Evolutionary conservation across 176 grass and related monocot genomes (phyloP), one percentile per base, ranked within the genome.

Genomic region (Zizania latifolia): DNA sequence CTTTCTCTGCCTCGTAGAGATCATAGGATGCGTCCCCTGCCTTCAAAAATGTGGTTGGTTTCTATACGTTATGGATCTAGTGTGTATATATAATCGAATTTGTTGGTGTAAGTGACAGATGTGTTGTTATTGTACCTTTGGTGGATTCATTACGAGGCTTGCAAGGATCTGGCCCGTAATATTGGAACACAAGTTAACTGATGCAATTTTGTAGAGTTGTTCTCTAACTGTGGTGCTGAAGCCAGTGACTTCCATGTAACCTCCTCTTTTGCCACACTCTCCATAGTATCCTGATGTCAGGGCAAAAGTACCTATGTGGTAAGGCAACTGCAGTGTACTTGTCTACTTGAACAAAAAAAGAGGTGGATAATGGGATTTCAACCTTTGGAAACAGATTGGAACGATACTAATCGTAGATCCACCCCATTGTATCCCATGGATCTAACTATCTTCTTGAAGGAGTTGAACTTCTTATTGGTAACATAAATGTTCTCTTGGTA

Each of bases 251-350:
- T 99, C 96, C 76, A 99, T 86, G 87, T 99, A 99, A 64, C 96
- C 96, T 29, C 96, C 96, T 83, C 96, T 88, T 83, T 95, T 99
- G 36, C 92, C 92, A 90, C 96, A 99, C 86, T 99, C 95, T 76
- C 96, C 96, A 68, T 94, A 85, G 59, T 99, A 99, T 64, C 96
- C 92, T 78, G 28, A 67, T 10, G 71, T 31, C 19, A 88, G 3
- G 19, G 46, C 46, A 58, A 16, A 71, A 63, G n/a, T 50, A 51
- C 69, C 13, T 65, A 76, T 82, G 65, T 62, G 72, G 37, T 68
- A 59, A n/a, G 58, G 2, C 28, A 79, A 15, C 53, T 32, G 16
- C n/a, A 35, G 23, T 28, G 34, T 32, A 12, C 46, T 51, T 21
- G 46, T n/a, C n/a, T n/a, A 30, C 64, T 39, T 9, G 2, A 77